A percentile compares a stretch with the other conserved stretches of the same genome.
Evolutionary conservation across 345 rosid species (phyloP).

Genomic region (Physaria fendleri): DNA sequence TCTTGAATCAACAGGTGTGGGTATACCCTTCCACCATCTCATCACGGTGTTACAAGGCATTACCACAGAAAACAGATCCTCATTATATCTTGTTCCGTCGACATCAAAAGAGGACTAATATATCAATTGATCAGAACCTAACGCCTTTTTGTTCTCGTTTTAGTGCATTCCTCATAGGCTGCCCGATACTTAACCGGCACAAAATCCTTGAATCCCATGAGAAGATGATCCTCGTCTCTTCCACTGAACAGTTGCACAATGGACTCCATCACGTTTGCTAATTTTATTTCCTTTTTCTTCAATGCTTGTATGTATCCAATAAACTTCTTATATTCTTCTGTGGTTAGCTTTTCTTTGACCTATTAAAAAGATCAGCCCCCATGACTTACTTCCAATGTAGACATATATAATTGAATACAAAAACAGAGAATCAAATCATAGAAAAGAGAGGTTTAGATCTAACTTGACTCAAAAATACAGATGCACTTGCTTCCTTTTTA

Average conservation of each 20-base stretch:
- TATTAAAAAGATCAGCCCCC: neutral
- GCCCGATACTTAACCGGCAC: constrained; percentile 62
- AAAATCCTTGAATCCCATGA: constrained; percentile 70
- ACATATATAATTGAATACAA: neutral
- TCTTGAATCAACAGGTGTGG: no score
- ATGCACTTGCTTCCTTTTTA: constrained; percentile 59
- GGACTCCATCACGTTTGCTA: constrained; percentile 50
- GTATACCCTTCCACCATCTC: no score
- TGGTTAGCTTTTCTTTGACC: constrained; percentile 69
- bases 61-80: no score
- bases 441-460: neutral
- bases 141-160: no score
- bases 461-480: constrained; percentile 75
- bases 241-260: constrained; percentile 63
- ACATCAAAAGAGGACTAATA: no score
- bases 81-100: no score
- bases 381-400: constrained; percentile 4
- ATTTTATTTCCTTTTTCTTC: constrained; percentile 67
- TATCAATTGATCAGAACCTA: no score
- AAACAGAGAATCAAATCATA: neutral
- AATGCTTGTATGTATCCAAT: constrained; percentile 76
- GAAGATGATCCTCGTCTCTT: constrained; percentile 62
- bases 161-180: constrained; percentile 63
- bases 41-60: no score
- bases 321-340: constrained; percentile 75